phyloP scores from a whole-genome alignment of 768 basidiomycete species.

The Psilocybe subaeruginosa region DNA sequence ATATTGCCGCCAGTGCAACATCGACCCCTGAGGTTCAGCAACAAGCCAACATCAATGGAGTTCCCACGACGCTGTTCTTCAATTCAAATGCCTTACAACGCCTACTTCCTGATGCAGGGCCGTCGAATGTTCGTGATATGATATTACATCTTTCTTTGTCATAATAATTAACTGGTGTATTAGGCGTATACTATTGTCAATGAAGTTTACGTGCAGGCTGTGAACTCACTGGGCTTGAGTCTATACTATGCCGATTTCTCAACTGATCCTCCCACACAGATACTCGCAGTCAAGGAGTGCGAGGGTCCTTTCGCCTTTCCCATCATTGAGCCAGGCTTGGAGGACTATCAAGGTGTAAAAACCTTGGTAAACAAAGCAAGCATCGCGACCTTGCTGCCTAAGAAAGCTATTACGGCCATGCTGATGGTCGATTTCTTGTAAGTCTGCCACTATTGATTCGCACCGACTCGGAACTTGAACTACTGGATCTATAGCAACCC shows the following conservation, averaged over 20 bases:
- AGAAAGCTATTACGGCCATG: constrained; percentile 4
- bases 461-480: not conserved
- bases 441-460: not conserved
- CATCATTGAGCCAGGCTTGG: constrained; percentile 2
- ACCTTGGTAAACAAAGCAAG: not conserved
- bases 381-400: not conserved
- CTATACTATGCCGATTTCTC: not conserved
- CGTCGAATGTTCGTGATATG: not conserved
- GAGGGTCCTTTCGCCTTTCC: constrained; percentile 7
- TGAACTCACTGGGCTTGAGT: not conserved
- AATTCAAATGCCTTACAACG: not conserved
- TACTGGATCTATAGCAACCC: not conserved
- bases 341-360: constrained; percentile 5
- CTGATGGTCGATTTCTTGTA: constrained; percentile 6
- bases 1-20: constrained; percentile 2
- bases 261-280: not conserved
- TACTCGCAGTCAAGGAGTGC: not conserved
- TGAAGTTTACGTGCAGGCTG: not conserved
- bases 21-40: not conserved
- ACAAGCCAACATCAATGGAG: not conserved
- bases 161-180: not conserved
- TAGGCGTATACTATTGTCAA: not conserved
- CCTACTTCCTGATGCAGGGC: constrained; percentile 2
- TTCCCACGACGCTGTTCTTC: constrained; percentile 2
- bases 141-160: not conserved